Evolutionary conservation across 139 green algal genomes (phyloP).

Genomic region (Diplosphaera chodatii): DNA sequence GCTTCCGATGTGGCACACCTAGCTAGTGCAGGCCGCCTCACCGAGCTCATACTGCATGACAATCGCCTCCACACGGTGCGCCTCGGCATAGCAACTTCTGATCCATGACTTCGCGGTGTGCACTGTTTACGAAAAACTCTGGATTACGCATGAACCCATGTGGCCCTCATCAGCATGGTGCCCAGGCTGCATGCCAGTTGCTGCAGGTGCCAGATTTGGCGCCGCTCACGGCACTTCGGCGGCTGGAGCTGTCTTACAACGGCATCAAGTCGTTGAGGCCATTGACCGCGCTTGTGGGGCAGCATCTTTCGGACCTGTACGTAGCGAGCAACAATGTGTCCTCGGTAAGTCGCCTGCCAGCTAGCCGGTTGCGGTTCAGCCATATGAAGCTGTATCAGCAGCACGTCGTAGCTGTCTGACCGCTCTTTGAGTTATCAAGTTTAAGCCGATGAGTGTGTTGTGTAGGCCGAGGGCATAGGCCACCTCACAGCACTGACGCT

Average conservation of each 20-base stretch:
- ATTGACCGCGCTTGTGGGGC: conserved; percentile 32
- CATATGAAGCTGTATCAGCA: too few species aligned
- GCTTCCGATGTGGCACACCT: conserved; percentile 17
- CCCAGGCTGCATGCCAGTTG: too few species aligned
- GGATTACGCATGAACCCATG: too few species aligned
- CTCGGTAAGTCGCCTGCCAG: too few species aligned
- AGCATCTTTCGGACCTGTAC: conserved; percentile 70
- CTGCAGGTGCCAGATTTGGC: conserved; percentile 56
- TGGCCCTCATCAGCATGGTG: not conserved
- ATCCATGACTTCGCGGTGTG: too few species aligned
- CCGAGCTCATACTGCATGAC: conserved; percentile 74
- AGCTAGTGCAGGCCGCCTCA: conserved; percentile 29
- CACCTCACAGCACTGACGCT: conserved; percentile 53
- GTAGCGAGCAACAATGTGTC: conserved; percentile 81
- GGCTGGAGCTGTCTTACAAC: conserved; percentile 86
- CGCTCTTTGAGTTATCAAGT: not conserved
- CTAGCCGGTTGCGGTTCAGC: too few species aligned
- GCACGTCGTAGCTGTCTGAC: too few species aligned
- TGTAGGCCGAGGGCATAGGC: conserved; percentile 26
- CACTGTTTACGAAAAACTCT: too few species aligned
- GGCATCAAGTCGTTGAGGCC: conserved; percentile 62
- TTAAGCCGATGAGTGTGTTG: not conserved
- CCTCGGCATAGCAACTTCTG: too few species aligned
- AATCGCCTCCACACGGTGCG: conserved; percentile 66
- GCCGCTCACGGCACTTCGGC: conserved; percentile 44